These are phyloP conservation scores for Acer campestre DNA, from an alignment of 345 rosid genomes.

Conservation along the genomic window DNA sequence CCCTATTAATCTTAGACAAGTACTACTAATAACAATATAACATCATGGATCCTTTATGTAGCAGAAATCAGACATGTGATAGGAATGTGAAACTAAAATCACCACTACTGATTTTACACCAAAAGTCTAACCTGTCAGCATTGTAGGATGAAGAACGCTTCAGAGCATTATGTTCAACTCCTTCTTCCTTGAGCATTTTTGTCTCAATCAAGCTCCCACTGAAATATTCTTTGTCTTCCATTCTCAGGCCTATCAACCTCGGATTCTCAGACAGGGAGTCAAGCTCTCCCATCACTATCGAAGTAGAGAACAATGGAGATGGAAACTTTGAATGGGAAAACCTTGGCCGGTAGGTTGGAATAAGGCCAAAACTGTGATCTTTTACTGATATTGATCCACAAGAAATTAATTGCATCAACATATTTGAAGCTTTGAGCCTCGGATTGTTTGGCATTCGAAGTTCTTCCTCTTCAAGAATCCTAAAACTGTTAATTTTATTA, in stretches of 20 bases:
- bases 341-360: constrained; percentile 78
- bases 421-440: constrained; percentile 70
- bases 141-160: constrained; percentile 96
- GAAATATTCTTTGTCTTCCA: constrained; percentile 89
- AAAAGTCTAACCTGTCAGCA: constrained; percentile 73
- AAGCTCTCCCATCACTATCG: constrained; percentile 76
- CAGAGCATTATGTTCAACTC: constrained; percentile 49
- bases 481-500: constrained; percentile 82
- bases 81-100: not conserved
- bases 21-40: not conserved
- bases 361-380: constrained; percentile 82
- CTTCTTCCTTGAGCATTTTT: constrained; percentile 53
- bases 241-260: constrained; percentile 62
- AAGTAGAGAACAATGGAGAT: constrained; percentile 70
- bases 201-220: constrained; percentile 94
- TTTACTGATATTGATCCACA: constrained; percentile 96
- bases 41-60: not conserved
- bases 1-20: not conserved
- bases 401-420: constrained; percentile 91
- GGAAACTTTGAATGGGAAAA: constrained; percentile 69
- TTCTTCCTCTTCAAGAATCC: constrained; percentile 85
- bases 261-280: constrained; percentile 84
- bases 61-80: not conserved
- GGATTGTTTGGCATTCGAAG: constrained; percentile 59
- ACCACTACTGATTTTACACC: not conserved